These are phyloP conservation scores for Lasiosphaeria miniovina DNA, from an alignment of 495 filamentous ascomycete genomes.

Conservation along the genomic window DNA sequence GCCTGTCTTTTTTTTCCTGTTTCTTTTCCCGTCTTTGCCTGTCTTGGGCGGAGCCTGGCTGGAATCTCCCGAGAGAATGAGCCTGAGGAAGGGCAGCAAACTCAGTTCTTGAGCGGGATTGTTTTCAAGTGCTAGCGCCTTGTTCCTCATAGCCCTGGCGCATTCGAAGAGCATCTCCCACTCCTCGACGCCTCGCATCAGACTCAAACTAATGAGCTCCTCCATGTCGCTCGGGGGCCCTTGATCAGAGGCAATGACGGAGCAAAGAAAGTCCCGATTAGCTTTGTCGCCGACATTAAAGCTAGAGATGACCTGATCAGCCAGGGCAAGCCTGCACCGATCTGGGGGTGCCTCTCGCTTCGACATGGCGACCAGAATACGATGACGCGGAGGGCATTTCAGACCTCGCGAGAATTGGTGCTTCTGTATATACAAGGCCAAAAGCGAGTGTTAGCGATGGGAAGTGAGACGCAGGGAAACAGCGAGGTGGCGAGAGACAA, in stretches of 20 bases:
- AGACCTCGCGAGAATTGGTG: too few species aligned
- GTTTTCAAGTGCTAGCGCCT: constrained; percentile 10
- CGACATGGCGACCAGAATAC: constrained; percentile 6
- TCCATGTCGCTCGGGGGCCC: constrained; percentile 27
- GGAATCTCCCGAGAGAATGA: constrained; percentile 2
- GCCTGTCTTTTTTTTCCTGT: not conserved
- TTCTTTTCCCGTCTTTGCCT: not conserved
- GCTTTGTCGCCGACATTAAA: constrained; percentile 31
- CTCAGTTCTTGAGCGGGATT: not conserved
- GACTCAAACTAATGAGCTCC: constrained; percentile 21
- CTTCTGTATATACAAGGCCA: too few species aligned
- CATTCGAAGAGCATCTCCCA: constrained; percentile 32
- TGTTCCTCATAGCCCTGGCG: constrained; percentile 27
- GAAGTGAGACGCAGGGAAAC: too few species aligned
- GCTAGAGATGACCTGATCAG: constrained; percentile 19
- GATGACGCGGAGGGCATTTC: not conserved
- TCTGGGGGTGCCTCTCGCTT: not conserved
- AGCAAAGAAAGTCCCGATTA: constrained; percentile 22
- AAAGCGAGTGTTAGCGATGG: too few species aligned
- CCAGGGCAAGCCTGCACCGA: not conserved
- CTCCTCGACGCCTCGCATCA: constrained; percentile 33
- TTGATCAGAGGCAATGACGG: constrained; percentile 18
- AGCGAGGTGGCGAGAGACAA: too few species aligned
- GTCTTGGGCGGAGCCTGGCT: not conserved
- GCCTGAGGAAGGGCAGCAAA: constrained; percentile 14